Evolutionary conservation across 2,329 filamentous ascomycete genomes (phyloP), one percentile per base, ranked within the genome.

Genomic region (Huntiella bhutanensis): DNA sequence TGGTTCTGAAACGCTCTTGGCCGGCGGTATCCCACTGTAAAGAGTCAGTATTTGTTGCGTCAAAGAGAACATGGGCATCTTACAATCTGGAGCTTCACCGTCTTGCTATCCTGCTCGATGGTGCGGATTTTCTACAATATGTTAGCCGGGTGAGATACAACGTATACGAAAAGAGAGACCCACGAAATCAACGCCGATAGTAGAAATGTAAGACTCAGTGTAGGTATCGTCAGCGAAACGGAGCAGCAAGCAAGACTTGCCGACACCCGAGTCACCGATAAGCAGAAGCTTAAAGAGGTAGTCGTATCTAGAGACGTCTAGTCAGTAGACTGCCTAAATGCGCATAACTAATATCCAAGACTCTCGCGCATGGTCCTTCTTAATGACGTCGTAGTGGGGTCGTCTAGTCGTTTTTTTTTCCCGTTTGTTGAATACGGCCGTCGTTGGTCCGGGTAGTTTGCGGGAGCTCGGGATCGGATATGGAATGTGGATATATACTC

Each of bases 271-370:
- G 66, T 98, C 91, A 68, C 91, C 91, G 78, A 98, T 98, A 72
- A 98, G 88, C 67, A 98, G 84, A 55, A 98, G 86, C 80, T 98
- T 98, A 80, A 98, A 98, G 61, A 98, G 86, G 67, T 98, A 98
- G 66, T 98, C 91, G 82, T 98, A 98, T 91, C 91, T 96, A 33
- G 12, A 45, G 22, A 37, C 8, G 41, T n/a, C 34, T 13, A 45
- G 35, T 28, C 22, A 33, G 46, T 11, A 37, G 28, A 35, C 32
- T 45, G 37, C 8, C 22, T 6, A 28, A 28, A 6, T 28, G 22
- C 22, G 22, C 22, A 28, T 28, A 28, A 3, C 22, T 2, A 28
- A 28, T 28, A 28, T 28, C 22, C 22, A 28, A 28, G 22, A 28
- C 22, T 28, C 22, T 28, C 6, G 22, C 22, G 22, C 22, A 28